Base-by-base conservation (phyloP, 371 early-diverging fungal species). In the Mortierella sp. region DNA sequence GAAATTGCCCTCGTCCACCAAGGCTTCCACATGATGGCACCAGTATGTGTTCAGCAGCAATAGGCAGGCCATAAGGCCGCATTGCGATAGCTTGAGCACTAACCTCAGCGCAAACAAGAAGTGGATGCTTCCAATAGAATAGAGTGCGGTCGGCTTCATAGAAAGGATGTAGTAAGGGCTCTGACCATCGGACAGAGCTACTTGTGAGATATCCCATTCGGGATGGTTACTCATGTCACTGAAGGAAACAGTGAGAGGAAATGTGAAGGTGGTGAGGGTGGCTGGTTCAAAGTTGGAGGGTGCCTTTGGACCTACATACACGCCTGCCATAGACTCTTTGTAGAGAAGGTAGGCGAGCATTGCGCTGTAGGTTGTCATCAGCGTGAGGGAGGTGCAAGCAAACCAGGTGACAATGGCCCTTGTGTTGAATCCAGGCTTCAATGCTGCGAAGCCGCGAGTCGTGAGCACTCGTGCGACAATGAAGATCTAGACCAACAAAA, bases 381-480 rank as follows among this genome's bases (percentile, higher is more conserved):
- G 54, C 8, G 76, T 31, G 19, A 74, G 31, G 0, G 76, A 74
- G 4, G 58, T 19, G 41, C 65, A 64, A 0, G 66, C 61, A 24
- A 74, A 62, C 76, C 76, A 74, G 24, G 69, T 74, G 38, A 65
- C 76, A 26, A 74, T 58, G 12, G 76, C 61, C 24, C 76, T 41
- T 14, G 68, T 64, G 51, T 74, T 74, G 59, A 74, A 69, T 27
- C 76, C 76, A 28, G 76, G 76, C 58, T 58, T 74, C 16, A 74
- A 43, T 1, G 76, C 64, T 1, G 76, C 76, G 47, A 74, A 74
- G 27, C 76, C 76, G n/a, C 76, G 65, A 12, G 76, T 74, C 5
- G 69, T 69, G 30, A 69, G 65, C 47, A 65, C 76, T 27, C 76
- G 69, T 28, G 69, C 62, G 12, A 68, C 54, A 43, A 74, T 65